A percentile compares a stretch with the other conserved stretches of the same genome.
Conservation (phyloP, 2,329 filamentous ascomycete species). For the Colletotrichum truncatum region DNA sequence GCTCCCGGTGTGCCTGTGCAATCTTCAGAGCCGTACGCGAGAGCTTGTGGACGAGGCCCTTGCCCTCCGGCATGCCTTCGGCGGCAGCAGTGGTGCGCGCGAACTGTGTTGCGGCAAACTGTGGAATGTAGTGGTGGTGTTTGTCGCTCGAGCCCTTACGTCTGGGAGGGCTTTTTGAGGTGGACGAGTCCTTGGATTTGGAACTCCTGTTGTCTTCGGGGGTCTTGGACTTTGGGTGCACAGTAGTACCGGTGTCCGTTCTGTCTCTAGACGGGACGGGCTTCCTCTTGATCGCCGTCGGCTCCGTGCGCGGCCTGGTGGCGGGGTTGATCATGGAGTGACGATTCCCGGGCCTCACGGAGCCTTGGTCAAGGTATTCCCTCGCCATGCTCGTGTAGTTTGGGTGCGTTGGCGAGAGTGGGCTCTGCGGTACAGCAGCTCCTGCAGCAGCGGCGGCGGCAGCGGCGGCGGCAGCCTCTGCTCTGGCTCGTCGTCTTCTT, state of each 20-base stretch:
- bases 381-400: constrained; percentile 3
- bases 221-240: constrained; percentile 27
- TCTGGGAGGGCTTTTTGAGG: too few species aligned
- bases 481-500: constrained; percentile 40
- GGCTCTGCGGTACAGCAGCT: not conserved
- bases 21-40: constrained; percentile 52
- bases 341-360: constrained; percentile 6
- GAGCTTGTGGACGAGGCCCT: constrained; percentile 50
- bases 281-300: not conserved
- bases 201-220: constrained; percentile 22
- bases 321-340: not conserved
- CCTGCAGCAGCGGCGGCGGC: not conserved
- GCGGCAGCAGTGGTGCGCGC: constrained; percentile 60
- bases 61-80: constrained; percentile 44
- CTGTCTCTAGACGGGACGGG: not conserved
- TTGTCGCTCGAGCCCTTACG: constrained; percentile 25
- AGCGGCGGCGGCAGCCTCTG: constrained; percentile 33
- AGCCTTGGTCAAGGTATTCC: constrained; percentile 13
- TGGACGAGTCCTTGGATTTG: constrained; percentile 10
- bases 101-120: constrained; percentile 64
- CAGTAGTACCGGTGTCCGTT: not conserved
- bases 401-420: not conserved
- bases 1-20: constrained; percentile 49
- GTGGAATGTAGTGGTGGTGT: constrained; percentile 60
- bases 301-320: not conserved